Evolutionary conservation across 176 grass and related monocot genomes (phyloP).

Genomic region (Triticum monococcum): DNA sequence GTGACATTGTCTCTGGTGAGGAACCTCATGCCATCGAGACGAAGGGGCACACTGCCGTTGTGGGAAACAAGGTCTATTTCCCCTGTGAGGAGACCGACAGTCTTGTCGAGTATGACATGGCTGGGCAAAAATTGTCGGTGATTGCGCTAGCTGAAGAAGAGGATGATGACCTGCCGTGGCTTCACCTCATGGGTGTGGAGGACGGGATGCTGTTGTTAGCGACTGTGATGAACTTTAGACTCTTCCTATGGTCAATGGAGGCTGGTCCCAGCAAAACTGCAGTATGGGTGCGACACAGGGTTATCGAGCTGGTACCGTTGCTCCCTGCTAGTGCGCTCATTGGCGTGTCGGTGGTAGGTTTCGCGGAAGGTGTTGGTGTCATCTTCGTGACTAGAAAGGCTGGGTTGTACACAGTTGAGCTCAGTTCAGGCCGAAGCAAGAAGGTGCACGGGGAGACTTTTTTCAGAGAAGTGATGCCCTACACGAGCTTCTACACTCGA

Average conservation of each 20-base stretch:
- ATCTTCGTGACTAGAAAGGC: neutral
- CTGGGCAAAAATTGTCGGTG: neutral
- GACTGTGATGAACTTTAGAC: neutral
- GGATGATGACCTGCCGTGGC: neutral
- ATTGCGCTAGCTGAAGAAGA: neutral
- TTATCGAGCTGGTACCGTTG: neutral
- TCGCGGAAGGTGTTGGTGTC: neutral
- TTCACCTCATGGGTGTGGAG: neutral
- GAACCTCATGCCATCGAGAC: neutral
- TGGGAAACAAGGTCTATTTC: conserved; percentile 1
- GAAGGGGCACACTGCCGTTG: neutral
- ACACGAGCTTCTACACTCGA: neutral
- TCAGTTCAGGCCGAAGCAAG: neutral
- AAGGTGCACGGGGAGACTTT: neutral
- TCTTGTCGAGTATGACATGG: neutral
- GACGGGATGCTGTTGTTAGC: neutral
- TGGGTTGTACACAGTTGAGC: neutral
- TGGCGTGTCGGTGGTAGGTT: neutral
- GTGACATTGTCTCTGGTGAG: neutral
- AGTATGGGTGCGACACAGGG: neutral
- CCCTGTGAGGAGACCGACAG: neutral
- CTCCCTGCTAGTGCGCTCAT: neutral
- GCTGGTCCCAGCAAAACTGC: no score
- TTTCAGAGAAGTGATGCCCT: neutral
- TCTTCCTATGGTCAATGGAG: neutral